Percentiles rank a stretch among this genome's conserved stretches.
These are phyloP conservation scores for Aspergillus awamori DNA, from an alignment of 2,329 filamentous ascomycete species.

Conservation along the genomic window DNA sequence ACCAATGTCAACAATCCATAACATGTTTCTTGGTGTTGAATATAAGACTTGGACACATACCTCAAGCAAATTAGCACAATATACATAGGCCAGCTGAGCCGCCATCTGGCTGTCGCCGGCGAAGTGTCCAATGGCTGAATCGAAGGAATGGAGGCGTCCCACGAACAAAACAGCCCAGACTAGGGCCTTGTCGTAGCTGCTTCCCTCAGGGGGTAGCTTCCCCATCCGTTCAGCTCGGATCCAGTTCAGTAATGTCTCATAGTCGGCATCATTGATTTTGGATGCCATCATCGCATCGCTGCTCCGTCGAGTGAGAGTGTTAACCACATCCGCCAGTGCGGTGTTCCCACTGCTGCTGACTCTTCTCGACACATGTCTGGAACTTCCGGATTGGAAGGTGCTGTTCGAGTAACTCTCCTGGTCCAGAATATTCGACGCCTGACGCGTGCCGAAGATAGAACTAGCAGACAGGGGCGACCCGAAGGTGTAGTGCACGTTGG, in stretches of 20 bases:
- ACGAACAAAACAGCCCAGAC: slow-evolving; percentile 44
- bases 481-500: slow-evolving; percentile 19
- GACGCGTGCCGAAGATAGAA: slow-evolving; percentile 1
- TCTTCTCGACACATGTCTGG: background rate
- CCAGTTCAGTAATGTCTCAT: slow-evolving; percentile 34
- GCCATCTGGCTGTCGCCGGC: slow-evolving; percentile 44
- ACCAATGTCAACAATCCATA: background rate
- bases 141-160: slow-evolving; percentile 42
- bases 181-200: slow-evolving; percentile 46
- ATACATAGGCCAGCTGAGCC: slow-evolving; percentile 53
- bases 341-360: slow-evolving; percentile 2
- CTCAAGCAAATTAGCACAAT: slow-evolving; percentile 52
- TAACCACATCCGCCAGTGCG: slow-evolving; percentile 15
- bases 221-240: slow-evolving; percentile 44
- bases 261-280: slow-evolving; percentile 10
- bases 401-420: slow-evolving; percentile 12
- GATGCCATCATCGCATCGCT: slow-evolving; percentile 12
- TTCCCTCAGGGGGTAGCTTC: slow-evolving; percentile 43
- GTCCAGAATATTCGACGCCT: slow-evolving; percentile 11
- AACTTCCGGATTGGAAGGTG: background rate
- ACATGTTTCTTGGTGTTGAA: too few species aligned
- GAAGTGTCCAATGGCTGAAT: slow-evolving; percentile 38
- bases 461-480: slow-evolving; percentile 8
- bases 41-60: slow-evolving; percentile 31
- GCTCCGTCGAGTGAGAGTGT: slow-evolving; percentile 10